A percentile compares a stretch with the other conserved stretches of the same genome.
These are phyloP conservation scores for Botrytis sinoallii DNA, from an alignment of 2,329 filamentous ascomycete genomes.

Conservation along the genomic window DNA sequence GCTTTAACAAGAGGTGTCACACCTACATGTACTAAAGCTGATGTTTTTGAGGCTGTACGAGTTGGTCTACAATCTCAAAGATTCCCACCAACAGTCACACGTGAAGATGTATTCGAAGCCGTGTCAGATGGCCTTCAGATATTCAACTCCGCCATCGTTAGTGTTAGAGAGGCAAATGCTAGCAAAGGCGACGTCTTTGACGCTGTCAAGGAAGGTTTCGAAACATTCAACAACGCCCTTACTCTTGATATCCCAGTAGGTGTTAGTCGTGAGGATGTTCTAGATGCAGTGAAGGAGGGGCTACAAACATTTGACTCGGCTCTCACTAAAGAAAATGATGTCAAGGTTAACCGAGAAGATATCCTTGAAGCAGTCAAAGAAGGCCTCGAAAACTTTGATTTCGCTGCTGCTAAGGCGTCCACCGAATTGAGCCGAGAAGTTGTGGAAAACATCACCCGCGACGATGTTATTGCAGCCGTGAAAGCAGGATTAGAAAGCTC, in stretches of 20 bases:
- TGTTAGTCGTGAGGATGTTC: constrained; percentile 71
- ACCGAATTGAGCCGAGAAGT: constrained; percentile 53
- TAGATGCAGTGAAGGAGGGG: constrained; percentile 84
- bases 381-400: constrained; percentile 62
- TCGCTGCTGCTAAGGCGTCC: constrained; percentile 47
- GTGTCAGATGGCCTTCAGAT: constrained; percentile 58
- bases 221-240: constrained; percentile 57
- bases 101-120: constrained; percentile 62
- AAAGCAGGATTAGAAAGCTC: constrained; percentile 53
- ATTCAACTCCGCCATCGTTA: constrained; percentile 51
- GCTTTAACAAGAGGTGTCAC: constrained; percentile 38
- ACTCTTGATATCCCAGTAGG: constrained; percentile 55
- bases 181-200: constrained; percentile 55
- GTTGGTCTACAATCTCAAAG: constrained; percentile 66
- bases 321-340: constrained; percentile 63
- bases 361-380: constrained; percentile 60
- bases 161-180: constrained; percentile 58
- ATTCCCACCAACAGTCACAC: constrained; percentile 64
- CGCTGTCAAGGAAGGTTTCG: constrained; percentile 55
- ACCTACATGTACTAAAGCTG: constrained; percentile 65
- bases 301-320: constrained; percentile 62
- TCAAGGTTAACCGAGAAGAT: constrained; percentile 57
- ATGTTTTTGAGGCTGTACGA: constrained; percentile 82
- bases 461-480: constrained; percentile 56
- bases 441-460: constrained; percentile 45